These are phyloP conservation scores for Hylodesmum podocarpum DNA, from an alignment of 306 rosid genomes.

Conservation along the genomic window DNA sequence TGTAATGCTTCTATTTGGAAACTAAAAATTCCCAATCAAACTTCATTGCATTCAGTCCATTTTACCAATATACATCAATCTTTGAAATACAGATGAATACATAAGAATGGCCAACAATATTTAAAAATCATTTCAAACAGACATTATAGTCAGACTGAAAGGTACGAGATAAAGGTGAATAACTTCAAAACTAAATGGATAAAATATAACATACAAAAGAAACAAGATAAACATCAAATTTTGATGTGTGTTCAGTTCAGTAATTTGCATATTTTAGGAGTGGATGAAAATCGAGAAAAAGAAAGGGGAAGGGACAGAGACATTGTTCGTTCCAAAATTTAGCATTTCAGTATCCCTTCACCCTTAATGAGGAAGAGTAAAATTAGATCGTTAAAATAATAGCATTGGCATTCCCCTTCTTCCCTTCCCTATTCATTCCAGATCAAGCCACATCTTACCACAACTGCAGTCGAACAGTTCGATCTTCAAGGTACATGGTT, in stretches of 20 bases:
- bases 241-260: background rate
- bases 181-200: background rate
- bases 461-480: conserved; percentile 66
- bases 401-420: background rate
- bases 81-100: background rate
- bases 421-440: background rate
- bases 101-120: background rate
- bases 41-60: background rate
- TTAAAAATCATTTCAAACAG: background rate
- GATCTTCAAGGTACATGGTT: conserved; percentile 71
- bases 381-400: background rate
- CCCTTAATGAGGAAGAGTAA: background rate
- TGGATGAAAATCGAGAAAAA: background rate
- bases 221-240: conserved; percentile 26
- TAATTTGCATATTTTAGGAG: conserved; percentile 9
- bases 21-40: background rate
- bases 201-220: conserved; percentile 10
- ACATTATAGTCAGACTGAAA: background rate
- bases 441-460: conserved; percentile 45
- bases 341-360: background rate
- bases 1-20: background rate
- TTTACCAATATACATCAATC: background rate
- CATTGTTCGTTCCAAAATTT: conserved; percentile 7
- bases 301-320: background rate
- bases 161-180: background rate